Evolutionary conservation across 2,329 filamentous ascomycete species (phyloP).

Genomic region (Sporothrix schenckii): DNA sequence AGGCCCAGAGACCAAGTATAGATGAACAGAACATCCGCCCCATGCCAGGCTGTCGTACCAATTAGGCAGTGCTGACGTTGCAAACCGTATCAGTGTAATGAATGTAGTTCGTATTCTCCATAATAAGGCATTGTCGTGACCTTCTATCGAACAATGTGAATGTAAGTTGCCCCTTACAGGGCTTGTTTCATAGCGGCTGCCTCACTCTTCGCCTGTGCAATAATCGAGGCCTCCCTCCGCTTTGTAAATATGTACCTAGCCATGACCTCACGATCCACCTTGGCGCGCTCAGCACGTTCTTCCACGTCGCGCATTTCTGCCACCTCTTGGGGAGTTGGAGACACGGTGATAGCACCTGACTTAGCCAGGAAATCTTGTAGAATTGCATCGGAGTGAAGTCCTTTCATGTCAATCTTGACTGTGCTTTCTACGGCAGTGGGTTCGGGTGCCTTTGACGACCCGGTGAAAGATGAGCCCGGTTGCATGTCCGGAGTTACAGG

Average conservation of each 20-base stretch:
- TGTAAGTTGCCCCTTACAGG: not conserved
- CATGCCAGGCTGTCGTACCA: not conserved
- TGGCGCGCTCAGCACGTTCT: conserved; percentile 55
- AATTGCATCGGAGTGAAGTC: conserved; percentile 63
- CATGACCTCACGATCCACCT: conserved; percentile 58
- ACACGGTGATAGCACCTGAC: conserved; percentile 62
- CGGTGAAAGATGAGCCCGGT: conserved; percentile 52
- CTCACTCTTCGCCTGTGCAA: conserved; percentile 57
- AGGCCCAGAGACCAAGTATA: not conserved
- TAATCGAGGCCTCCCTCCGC: conserved; percentile 63
- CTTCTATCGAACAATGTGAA: conserved; percentile 9
- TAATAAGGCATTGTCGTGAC: not conserved
- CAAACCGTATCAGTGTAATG: too few species aligned
- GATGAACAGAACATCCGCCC: not conserved
- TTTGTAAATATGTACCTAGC: conserved; percentile 58
- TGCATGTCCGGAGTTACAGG: conserved; percentile 43
- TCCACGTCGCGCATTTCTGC: conserved; percentile 62
- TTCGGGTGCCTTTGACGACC: conserved; percentile 53
- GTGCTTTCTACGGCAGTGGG: conserved; percentile 55
- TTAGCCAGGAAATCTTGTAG: conserved; percentile 63
- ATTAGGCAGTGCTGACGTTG: not conserved
- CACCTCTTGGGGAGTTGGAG: conserved; percentile 64
- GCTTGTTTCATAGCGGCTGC: conserved; percentile 50
- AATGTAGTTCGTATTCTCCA: too few species aligned
- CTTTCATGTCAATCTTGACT: conserved; percentile 65